A percentile compares a stretch with the other conserved stretches of the same genome.
phyloP scores from a whole-genome alignment of 192 early-diverging fungal genomes.

The Coemansia sp. region DNA sequence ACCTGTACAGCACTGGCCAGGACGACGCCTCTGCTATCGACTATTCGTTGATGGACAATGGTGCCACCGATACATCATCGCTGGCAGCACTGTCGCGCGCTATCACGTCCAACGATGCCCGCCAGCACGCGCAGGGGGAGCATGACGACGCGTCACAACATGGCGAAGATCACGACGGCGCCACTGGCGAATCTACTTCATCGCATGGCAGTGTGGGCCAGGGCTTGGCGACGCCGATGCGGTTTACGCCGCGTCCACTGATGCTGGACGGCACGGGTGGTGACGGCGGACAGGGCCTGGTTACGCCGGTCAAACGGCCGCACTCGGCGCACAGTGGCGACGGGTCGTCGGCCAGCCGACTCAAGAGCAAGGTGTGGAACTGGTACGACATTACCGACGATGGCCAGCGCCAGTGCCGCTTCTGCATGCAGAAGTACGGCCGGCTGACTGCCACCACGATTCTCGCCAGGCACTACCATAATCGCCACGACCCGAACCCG shows the following conservation, averaged over 20 bases:
- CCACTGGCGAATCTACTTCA: conserved; percentile 8
- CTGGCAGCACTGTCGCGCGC: conserved; percentile 38
- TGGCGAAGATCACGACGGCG: conserved; percentile 5
- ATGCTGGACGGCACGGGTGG: conserved; percentile 8
- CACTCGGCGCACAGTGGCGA: conserved; percentile 14
- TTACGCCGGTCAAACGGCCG: conserved; percentile 32
- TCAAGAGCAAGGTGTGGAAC: conserved; percentile 52
- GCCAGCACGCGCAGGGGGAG: not conserved
- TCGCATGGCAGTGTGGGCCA: not conserved
- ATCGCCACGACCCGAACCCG: conserved; percentile 36
- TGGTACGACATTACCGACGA: conserved; percentile 50
- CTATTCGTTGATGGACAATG: conserved; percentile 30
- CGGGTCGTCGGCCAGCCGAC: conserved; percentile 25
- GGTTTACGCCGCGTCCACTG: conserved; percentile 17
- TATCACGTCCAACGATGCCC: conserved; percentile 27
- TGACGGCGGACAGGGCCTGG: conserved; percentile 2
- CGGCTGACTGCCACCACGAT: conserved; percentile 51
- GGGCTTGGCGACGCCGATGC: conserved; percentile 9
- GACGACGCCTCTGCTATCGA: conserved; percentile 28
- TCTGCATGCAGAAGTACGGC: conserved; percentile 47
- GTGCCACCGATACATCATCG: conserved; percentile 28
- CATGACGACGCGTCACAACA: not conserved
- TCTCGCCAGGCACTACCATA: conserved; percentile 48
- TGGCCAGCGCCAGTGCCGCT: conserved; percentile 45
- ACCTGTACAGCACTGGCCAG: conserved; percentile 26